Conservation (phyloP, 192 early-diverging fungal species). For the Jimgerdemannia lactiflua region DNA sequence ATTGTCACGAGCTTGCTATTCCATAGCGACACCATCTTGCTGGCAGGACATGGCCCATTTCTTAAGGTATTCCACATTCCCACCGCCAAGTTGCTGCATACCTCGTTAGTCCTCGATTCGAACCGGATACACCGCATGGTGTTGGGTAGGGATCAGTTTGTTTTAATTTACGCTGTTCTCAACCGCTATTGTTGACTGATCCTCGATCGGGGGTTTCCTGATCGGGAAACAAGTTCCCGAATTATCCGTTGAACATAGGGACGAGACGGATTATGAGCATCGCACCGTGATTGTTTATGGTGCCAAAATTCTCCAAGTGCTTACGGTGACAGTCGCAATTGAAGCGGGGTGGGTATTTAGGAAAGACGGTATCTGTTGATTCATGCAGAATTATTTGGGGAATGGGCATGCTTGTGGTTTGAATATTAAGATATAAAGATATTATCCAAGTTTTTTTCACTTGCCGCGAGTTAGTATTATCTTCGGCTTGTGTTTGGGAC, state of each 20-base stretch:
- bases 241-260: background rate
- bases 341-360: background rate
- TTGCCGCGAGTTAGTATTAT: background rate
- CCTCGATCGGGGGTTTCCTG: background rate
- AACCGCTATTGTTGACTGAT: background rate
- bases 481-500: slow-evolving; percentile 12
- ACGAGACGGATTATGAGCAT: slow-evolving; percentile 1
- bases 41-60: slow-evolving; percentile 55
- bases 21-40: slow-evolving; percentile 40
- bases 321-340: slow-evolving; percentile 13
- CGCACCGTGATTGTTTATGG: slow-evolving; percentile 35
- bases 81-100: slow-evolving; percentile 32
- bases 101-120: slow-evolving; percentile 30
- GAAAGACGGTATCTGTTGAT: background rate
- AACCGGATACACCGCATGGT: slow-evolving; percentile 52
- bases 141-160: slow-evolving; percentile 31
- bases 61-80: slow-evolving; percentile 46
- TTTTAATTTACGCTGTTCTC: background rate
- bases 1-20: slow-evolving; percentile 47
- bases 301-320: slow-evolving; percentile 29
- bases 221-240: slow-evolving; percentile 7
- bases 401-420: background rate
- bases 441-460: background rate
- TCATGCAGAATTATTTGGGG: background rate
- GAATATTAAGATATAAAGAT: background rate